Conservation (phyloP, 805 yeast species). For the Myxozyma udenii region DNA sequence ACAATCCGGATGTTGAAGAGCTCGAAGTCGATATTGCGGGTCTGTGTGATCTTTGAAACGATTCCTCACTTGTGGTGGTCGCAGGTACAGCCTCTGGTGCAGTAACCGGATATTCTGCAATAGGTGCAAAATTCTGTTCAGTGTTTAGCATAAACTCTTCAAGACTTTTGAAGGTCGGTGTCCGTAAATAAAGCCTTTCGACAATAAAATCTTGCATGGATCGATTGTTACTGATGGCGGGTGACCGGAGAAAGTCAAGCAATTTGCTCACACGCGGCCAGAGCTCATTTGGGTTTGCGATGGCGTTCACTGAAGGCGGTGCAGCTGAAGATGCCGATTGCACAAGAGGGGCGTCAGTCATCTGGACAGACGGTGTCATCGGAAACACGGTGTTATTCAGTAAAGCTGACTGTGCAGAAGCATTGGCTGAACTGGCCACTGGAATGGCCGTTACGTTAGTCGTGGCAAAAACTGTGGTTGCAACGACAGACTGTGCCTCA, state of each 20-base stretch:
- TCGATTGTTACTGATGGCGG: background rate
- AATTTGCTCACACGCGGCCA: background rate
- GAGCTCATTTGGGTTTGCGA: background rate
- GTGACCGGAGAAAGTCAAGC: conserved; percentile 1
- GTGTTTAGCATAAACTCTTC: background rate
- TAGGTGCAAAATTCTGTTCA: background rate
- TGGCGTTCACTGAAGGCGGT: too few species aligned
- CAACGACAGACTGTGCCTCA: background rate
- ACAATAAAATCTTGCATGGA: background rate
- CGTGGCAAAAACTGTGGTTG: background rate
- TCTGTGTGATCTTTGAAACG: too few species aligned
- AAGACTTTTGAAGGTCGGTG: background rate
- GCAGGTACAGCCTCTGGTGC: too few species aligned
- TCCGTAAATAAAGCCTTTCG: background rate
- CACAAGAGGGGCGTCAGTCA: background rate
- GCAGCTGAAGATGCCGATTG: background rate
- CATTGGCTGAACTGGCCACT: background rate
- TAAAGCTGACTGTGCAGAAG: background rate
- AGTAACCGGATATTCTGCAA: background rate
- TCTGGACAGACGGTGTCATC: background rate
- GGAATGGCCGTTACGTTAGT: background rate
- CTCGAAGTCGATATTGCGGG: too few species aligned
- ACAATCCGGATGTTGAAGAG: too few species aligned
- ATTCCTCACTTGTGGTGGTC: too few species aligned
- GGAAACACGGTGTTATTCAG: background rate